Base-by-base conservation (phyloP, 148 eudicot species). In the Pharnaceum exiguum region DNA sequence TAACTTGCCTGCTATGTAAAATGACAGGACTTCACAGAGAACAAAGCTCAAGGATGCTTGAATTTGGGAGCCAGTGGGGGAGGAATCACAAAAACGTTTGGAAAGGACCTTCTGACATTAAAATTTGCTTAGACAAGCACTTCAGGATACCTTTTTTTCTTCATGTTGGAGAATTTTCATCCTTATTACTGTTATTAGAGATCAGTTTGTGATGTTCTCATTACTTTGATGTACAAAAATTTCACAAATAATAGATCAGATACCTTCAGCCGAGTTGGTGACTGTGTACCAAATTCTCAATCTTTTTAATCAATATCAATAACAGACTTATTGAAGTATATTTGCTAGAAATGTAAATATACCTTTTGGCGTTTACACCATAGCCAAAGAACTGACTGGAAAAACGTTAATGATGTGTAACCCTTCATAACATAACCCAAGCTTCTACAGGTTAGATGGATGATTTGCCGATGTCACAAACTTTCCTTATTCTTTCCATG, bases 11-110 rank as follows among this genome's bases (percentile, higher is more conserved):
- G 31, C 11, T 40, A 21, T 61, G 52, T 10, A 48, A 62, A 55
- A 31, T 79, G 74, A 74, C 87, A 85, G 84, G 94, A 77, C 26
- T 60, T 72, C 10, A 70, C 77, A 72, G 74, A 69, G 78, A 68
- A 67, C 51, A 63, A 37, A 57, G 76, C 63, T 44, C 48, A 71
- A 11, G 85, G 85, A 62, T 75, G 90, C 81, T 75, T 77, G 66
- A 55, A 65, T 53, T 70, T 79, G 47, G 73, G 65, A 48, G 60
- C 57, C 35, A 59, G 78, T 55, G 65, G 64, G 32, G 55, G 59
- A 33, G 49, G 58, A 43, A 59, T 80, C 26, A 59, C 55, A 26
- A 68, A 65, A 38, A 25, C 75, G 66, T 72, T 70, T 18, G 54
- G 51, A 63, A 79, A 75, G 59, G 45, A 45, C 54, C 67, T 67